A percentile compares a stretch with the other conserved stretches of the same genome.
These are phyloP conservation scores for Trametes sp. DNA, from an alignment of 1,284 basidiomycete genomes.

Conservation along the genomic window DNA sequence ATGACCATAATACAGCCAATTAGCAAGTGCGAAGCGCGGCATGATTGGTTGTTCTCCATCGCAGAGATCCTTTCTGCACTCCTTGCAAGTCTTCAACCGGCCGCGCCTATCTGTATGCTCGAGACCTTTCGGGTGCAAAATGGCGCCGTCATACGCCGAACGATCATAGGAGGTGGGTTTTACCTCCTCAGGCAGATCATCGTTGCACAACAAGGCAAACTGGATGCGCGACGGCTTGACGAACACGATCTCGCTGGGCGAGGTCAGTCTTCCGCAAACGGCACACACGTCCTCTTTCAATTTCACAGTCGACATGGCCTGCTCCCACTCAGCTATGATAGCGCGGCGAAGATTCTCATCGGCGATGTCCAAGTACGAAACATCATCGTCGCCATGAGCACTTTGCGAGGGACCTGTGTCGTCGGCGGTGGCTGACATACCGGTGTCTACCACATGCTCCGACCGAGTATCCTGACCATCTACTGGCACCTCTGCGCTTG, in stretches of 20 bases:
- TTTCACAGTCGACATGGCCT: background rate
- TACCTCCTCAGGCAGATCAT: background rate
- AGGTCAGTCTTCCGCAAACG: background rate
- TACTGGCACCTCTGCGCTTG: too few species aligned
- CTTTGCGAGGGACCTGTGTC: background rate
- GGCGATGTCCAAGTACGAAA: background rate
- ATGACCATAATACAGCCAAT: constrained; percentile 3
- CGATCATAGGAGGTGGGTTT: background rate
- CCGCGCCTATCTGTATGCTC: background rate
- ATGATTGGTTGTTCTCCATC: background rate
- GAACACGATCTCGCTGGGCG: background rate
- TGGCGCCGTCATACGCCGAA: background rate
- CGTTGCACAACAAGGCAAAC: background rate
- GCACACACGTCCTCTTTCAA: background rate
- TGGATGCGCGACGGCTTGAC: background rate
- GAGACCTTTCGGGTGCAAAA: background rate
- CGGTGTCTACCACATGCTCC: too few species aligned
- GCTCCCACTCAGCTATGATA: background rate
- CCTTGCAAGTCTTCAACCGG: background rate
- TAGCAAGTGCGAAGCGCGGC: background rate
- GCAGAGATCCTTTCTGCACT: background rate
- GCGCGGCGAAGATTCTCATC: background rate
- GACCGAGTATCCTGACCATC: too few species aligned
- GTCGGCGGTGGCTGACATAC: background rate
- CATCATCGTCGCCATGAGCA: background rate